phyloP scores from a whole-genome alignment of 345 rosid genomes.

The Populus deltoides region DNA sequence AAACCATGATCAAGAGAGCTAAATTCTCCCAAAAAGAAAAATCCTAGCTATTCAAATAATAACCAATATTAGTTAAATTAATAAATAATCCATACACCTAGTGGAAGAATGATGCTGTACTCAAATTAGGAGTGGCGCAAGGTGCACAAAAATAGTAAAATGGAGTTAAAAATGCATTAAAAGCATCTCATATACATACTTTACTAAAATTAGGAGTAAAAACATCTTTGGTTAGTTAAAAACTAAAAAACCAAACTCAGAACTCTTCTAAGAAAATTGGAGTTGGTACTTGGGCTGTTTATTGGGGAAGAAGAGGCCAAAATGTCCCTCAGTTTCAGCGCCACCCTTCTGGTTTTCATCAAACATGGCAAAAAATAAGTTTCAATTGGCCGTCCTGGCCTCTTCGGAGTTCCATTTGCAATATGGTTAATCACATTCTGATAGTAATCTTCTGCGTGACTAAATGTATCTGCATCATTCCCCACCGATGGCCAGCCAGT shows the following conservation, averaged over 20 bases:
- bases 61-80: too few relatives aligned
- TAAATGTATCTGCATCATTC: neutral
- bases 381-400: slow-evolving; percentile 12
- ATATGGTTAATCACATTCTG: slow-evolving; percentile 20
- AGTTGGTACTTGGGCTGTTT: slow-evolving; percentile 19
- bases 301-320: slow-evolving; percentile 16
- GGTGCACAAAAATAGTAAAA: too few relatives aligned
- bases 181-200: neutral
- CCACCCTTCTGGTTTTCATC: slow-evolving; percentile 21
- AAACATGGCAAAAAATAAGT: slow-evolving; percentile 22
- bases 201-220: neutral
- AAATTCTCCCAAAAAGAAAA: too few relatives aligned
- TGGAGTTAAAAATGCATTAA: neutral
- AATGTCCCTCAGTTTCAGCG: slow-evolving; percentile 13
- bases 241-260: neutral
- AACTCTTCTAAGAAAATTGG: neutral
- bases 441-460: slow-evolving; percentile 24
- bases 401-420: slow-evolving; percentile 26
- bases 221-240: neutral
- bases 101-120: neutral
- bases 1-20: too few relatives aligned
- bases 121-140: too few relatives aligned
- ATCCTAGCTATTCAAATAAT: too few relatives aligned
- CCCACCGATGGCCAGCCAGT: slow-evolving; percentile 7
- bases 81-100: too few relatives aligned